phyloP scores from a whole-genome alignment of 2,329 filamentous ascomycete genomes.

The Fusarium citri region DNA sequence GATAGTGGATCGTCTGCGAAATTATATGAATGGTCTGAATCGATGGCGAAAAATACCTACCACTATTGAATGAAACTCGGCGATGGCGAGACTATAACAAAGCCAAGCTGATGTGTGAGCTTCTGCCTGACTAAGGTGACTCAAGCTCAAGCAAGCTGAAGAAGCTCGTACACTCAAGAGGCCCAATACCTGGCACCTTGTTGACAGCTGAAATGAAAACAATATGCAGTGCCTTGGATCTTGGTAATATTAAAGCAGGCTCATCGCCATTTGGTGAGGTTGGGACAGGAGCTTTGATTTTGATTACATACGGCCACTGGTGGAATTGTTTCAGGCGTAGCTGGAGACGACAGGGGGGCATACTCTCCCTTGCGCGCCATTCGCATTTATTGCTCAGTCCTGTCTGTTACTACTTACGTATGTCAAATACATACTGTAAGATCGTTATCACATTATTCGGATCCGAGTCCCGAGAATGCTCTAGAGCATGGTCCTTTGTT shows the following conservation, averaged over 20 bases:
- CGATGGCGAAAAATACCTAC: conserved; percentile 26
- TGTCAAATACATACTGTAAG: neutral
- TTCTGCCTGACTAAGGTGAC: conserved; percentile 22
- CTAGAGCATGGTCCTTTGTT: conserved; percentile 19
- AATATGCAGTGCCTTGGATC: conserved; percentile 26
- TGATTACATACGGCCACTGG: conserved; percentile 30
- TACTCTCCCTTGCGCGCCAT: conserved; percentile 34
- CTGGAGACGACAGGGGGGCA: conserved; percentile 39
- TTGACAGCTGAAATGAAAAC: conserved; percentile 28
- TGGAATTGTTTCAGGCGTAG: conserved; percentile 41
- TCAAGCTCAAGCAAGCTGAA: conserved; percentile 24
- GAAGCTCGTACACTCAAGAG: conserved; percentile 26
- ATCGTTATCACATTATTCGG: conserved; percentile 11
- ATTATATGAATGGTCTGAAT: conserved; percentile 8
- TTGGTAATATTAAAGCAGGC: conserved; percentile 1
- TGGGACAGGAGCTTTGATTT: conserved; percentile 38
- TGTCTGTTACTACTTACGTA: neutral
- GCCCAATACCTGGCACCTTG: neutral
- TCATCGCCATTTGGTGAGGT: conserved; percentile 19
- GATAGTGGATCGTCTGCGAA: conserved; percentile 26
- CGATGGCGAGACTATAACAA: conserved; percentile 18
- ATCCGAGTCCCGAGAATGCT: conserved; percentile 27
- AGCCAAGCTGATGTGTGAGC: conserved; percentile 21
- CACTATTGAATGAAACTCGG: conserved; percentile 18
- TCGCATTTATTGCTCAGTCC: conserved; percentile 22